Base-by-base conservation (phyloP, 31 red algal species). In the Odonthalia washingtoniensis region DNA sequence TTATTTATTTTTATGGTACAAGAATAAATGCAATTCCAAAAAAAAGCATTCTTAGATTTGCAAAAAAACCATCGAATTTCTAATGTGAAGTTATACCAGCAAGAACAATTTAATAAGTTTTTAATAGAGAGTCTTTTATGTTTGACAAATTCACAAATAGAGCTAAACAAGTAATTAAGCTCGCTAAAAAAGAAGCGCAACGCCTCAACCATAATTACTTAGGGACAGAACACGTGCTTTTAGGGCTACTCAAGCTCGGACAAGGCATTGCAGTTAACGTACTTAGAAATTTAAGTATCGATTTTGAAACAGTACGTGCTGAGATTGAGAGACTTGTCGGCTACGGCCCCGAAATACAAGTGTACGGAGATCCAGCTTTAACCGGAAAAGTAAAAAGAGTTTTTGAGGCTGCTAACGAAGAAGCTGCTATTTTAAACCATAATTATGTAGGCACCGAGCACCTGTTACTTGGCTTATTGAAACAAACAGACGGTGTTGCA, bases 391-490 rank as follows among this genome's bases (percentile, higher is more conserved):
- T 67, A 30, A 67, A 67, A 35, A 67, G 33, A 67, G 33, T 67
- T 67, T 33, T 67, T 35, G 30, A 67, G 33, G 30, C 33, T 33
- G 27, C 64, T 30, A 67, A 35, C 27, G 64, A 67, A 67, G 64
- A 67, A 67, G 64, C 64, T 67, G 33, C 33, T 35, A 36, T 28
- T 31, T 30, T 80, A 30, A 44, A 46, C 30, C 43, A 80, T 63
- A 46, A 80, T 62, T 80, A 80, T 63, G 60, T 80, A 31, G 40
- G 43, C 46, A 80, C 77, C 24, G 77, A 80, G 46, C 77, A 80
- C 42, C 77, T 80, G 27, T 62, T 80, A 44, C 27, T 80, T 30
- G 72, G 40, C 38, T 30, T 67, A 35, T 38, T 75, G 38, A 32
- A 75, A 75, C 32, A 75, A 40, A 75, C 31, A 42, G 40, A 75